Evolutionary conservation across 371 early-diverging fungal genomes (phyloP), one percentile per base, ranked within the genome.

Genomic region (Mucor irregularis): DNA sequence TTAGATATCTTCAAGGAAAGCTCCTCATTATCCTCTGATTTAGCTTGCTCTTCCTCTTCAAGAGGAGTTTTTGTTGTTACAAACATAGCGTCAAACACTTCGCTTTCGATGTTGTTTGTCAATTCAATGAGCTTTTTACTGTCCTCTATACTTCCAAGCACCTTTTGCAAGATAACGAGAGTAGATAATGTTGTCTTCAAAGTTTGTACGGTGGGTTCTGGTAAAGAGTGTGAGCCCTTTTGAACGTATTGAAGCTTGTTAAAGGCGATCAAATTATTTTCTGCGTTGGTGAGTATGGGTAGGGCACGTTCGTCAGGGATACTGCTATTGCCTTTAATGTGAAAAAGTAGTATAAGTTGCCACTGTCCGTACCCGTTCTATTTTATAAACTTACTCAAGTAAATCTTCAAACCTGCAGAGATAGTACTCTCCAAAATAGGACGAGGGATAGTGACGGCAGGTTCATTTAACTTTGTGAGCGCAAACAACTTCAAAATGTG

Each of bases 81-180:
- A 52, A 64, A 71, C 49, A 68, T 66, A 1, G 56, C 56, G 26
- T 71, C 75, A 55, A 74, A 74, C 6, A 74, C 16, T 35, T 66
- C 56, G 1, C 53, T 45, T 22, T 47, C 24, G 7, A 46, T 13
- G 7, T 34, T 24, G 8, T 30, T 26, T 1, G 25, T 25, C 6
- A 29, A 31, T 26, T 50, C n/a, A 49, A 46, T 33, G 3, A 25
- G 25, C 33, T 45, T 7, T 9, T 10, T n/a, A n/a, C n/a, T 35
- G 46, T 30, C 17, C 21, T 39, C 5, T 51, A 19, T 0, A 43
- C 34, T 24, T 45, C 26, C 30, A 19, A 49, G 30, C 0, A 49
- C 11, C 2, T 40, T 56, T 33, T 58, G 51, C 16, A 66, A 17
- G 2, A 66, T 58, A n/a, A 26, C 50, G 21, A 66, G 31, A 1